phyloP scores from a whole-genome alignment of 2,329 filamentous ascomycete species.

The Plectosphaerella cucumerina region DNA sequence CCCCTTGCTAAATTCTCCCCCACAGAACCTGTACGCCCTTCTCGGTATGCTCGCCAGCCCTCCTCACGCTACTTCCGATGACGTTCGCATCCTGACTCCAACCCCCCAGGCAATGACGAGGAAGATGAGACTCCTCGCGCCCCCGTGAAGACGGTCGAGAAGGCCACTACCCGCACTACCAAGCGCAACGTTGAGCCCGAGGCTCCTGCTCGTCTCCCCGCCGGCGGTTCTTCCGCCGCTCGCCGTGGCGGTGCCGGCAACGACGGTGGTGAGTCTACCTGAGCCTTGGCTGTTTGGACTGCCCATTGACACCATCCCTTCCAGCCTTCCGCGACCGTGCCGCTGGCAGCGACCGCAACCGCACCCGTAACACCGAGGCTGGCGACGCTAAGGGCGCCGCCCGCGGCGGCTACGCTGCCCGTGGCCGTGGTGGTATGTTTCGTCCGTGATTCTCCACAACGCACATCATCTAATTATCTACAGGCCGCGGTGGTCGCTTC shows the following conservation, averaged over 20 bases:
- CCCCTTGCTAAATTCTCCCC: not conserved
- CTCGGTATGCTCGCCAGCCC: constrained; percentile 67
- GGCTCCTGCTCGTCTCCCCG: constrained; percentile 49
- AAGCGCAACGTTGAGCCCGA: constrained; percentile 86
- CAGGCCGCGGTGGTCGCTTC: constrained; percentile 51
- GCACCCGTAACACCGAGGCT: constrained; percentile 70
- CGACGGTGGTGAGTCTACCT: constrained; percentile 72
- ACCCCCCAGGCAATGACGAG: constrained; percentile 53
- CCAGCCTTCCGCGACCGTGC: constrained; percentile 86
- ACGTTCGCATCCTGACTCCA: constrained; percentile 9
- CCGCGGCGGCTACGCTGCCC: constrained; percentile 61
- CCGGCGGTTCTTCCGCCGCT: constrained; percentile 35
- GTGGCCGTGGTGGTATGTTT: constrained; percentile 53
- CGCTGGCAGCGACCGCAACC: constrained; percentile 79
- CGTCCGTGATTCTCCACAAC: not conserved
- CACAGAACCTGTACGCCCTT: constrained; percentile 93
- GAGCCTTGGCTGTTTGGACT: not conserved
- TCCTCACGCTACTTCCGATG: constrained; percentile 9
- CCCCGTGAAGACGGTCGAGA: constrained; percentile 86
- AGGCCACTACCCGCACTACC: constrained; percentile 65
- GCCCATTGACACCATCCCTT: not conserved
- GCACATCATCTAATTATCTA: constrained; percentile 4
- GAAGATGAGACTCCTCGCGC: constrained; percentile 70
- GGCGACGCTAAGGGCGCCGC: constrained; percentile 54
- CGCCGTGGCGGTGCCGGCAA: constrained; percentile 64